A percentile compares a stretch with the other conserved stretches of the same genome.
Conservation (phyloP, 1,139 yeast genomes). For the Blastobotrys elegans region DNA sequence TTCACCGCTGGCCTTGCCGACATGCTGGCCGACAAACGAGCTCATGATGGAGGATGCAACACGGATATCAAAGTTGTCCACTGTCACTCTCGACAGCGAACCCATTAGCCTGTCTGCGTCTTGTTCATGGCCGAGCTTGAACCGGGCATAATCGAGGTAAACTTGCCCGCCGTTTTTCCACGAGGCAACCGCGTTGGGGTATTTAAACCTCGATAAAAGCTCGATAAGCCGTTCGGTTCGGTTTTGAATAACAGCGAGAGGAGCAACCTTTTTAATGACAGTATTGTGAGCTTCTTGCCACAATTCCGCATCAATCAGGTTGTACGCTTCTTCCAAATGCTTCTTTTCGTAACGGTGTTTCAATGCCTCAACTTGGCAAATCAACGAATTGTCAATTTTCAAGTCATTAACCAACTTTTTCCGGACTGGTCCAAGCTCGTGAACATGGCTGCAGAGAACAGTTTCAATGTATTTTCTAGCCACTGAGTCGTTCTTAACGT, state of each 20-base stretch:
- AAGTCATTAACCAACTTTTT: constrained; percentile 39
- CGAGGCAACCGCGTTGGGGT: constrained; percentile 38
- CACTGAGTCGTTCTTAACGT: constrained; percentile 43
- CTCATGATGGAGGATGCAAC: constrained; percentile 53
- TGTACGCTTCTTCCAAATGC: constrained; percentile 54
- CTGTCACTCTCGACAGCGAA: constrained; percentile 41
- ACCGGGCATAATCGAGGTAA: constrained; percentile 31
- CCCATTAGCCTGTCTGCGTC: constrained; percentile 26
- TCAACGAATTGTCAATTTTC: constrained; percentile 27
- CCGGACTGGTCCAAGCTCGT: constrained; percentile 45
- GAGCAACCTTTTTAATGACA: constrained; percentile 59
- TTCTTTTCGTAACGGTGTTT: constrained; percentile 43
- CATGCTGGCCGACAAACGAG: constrained; percentile 39
- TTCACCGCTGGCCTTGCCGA: constrained; percentile 14
- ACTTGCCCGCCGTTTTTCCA: constrained; percentile 52
- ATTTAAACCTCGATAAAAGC: constrained; percentile 44
- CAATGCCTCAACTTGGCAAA: constrained; percentile 32
- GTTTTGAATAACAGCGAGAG: constrained; percentile 50
- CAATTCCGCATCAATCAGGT: constrained; percentile 56
- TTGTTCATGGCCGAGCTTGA: constrained; percentile 10
- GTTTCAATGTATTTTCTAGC: constrained; percentile 41
- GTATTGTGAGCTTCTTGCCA: constrained; percentile 62
- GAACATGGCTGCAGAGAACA: constrained; percentile 47
- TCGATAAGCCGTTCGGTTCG: constrained; percentile 38
- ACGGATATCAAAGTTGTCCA: constrained; percentile 31